Evolutionary conservation across 768 basidiomycete species (phyloP).

Genomic region (Peribolospora baueri): DNA sequence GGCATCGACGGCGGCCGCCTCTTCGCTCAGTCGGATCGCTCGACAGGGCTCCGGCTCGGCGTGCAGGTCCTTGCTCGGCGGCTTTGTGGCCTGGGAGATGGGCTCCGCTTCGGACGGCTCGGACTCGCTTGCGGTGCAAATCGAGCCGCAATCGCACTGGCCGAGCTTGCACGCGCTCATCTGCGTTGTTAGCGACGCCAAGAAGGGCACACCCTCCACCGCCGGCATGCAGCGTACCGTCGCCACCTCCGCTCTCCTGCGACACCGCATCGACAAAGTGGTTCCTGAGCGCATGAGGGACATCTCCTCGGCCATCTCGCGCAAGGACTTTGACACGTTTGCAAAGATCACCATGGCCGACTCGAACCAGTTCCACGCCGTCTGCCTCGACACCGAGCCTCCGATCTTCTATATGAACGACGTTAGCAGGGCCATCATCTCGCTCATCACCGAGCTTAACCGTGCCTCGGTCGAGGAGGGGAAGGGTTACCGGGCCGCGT

Average conservation of each 20-base stretch:
- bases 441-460: constrained; percentile 78
- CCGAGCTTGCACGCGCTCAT: constrained; percentile 89
- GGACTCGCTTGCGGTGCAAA: constrained; percentile 68
- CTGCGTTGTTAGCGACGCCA: constrained; percentile 83
- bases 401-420: constrained; percentile 99
- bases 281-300: constrained; percentile 66
- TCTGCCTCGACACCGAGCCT: constrained; percentile 83
- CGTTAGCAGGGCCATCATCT: constrained; percentile 76
- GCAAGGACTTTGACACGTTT: constrained; percentile 63
- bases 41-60: constrained; percentile 96
- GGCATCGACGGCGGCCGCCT: constrained; percentile 35
- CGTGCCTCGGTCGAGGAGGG: constrained; percentile 37
- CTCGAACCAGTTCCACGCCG: constrained; percentile 96
- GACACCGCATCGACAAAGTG: constrained; percentile 63
- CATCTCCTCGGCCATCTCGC: constrained; percentile 56
- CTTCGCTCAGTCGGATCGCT: constrained; percentile 71
- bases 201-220: constrained; percentile 87
- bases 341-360: constrained; percentile 86
- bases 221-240: constrained; percentile 96
- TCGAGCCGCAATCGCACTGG: constrained; percentile 73
- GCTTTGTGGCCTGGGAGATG: constrained; percentile 87
- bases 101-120: constrained; percentile 40
- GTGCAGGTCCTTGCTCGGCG: constrained; percentile 89
- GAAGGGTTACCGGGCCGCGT: constrained; percentile 56
- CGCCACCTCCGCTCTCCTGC: constrained; percentile 63